Evolutionary conservation across 106 monocot genomes (phyloP).

Genomic region (Apostasia ramifera): DNA sequence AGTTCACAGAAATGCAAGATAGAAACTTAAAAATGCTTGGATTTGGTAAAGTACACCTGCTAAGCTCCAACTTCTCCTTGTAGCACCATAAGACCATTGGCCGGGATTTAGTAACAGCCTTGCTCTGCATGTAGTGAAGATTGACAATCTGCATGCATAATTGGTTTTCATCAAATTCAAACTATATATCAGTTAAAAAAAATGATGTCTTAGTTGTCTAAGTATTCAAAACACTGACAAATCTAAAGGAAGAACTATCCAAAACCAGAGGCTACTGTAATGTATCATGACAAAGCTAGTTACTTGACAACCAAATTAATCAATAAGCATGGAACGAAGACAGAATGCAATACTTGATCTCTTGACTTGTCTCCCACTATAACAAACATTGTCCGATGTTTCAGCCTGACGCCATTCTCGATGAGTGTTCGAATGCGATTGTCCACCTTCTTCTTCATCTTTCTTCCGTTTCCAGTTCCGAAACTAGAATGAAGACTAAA

Average conservation of each 20-base stretch:
- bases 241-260: not conserved
- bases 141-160: constrained; percentile 55
- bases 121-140: constrained; percentile 70
- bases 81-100: constrained; percentile 90
- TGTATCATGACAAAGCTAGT: too few species aligned
- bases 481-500: too few species aligned
- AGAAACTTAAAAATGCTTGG: too few species aligned
- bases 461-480: not conserved
- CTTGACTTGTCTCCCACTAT: constrained; percentile 59
- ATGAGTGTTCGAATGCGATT: constrained; percentile 82
- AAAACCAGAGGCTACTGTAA: not conserved
- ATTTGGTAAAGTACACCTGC: constrained; percentile 44
- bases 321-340: not conserved
- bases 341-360: constrained; percentile 23
- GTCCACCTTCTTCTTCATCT: constrained; percentile 95
- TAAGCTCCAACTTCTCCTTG: constrained; percentile 78
- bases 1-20: too few species aligned
- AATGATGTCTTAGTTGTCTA: too few species aligned
- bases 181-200: not conserved
- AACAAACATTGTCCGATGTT: constrained; percentile 89
- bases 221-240: not conserved
- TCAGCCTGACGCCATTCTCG: constrained; percentile 82
- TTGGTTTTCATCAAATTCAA: not conserved
- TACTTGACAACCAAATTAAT: too few species aligned
- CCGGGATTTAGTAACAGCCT: constrained; percentile 47